Evolutionary conservation across 1,284 basidiomycete species (phyloP), one percentile per base, ranked within the genome.

Genomic region (Fereydounia khargensis): DNA sequence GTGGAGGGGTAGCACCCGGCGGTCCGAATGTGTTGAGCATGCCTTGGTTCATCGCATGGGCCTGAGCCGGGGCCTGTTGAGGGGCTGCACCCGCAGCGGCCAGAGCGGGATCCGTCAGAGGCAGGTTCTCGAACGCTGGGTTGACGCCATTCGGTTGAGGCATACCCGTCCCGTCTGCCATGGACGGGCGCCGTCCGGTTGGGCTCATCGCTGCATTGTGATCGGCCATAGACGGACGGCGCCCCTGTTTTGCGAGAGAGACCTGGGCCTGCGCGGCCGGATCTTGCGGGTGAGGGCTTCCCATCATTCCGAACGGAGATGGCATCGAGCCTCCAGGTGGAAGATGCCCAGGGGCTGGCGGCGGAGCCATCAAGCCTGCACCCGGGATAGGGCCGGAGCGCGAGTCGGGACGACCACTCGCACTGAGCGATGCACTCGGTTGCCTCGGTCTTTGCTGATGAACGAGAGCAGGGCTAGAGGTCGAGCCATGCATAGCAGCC

Each of bases 361-460:
- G 58, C 0, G 58, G 58, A 5, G 58, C 58, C 58, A 62, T 62
- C 34, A 62, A 20, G 18, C 46, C 56, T 34, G 46, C 44, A 37
- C 47, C 42, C 38, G 42, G 41, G 25, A 46, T 37, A 7, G 44
- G 62, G n/a, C 57, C 53, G 25, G 47, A 46, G 21, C 56, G 42
- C 34, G 52, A 56, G 28, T 63, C 50, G 13, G 60, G 45, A 24
- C 52, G 36, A 35, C 59, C 47, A 18, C 44, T 40, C 24, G 52
- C 39, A 43, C 48, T 42, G 18, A 48, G 34, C 16, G 56, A 53
- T 20, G 58, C 22, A 22, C 51, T 42, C 19, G 69, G 31, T 47
- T 72, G 54, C 11, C 54, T 44, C 30, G 49, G 47, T 9, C 53
- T 39, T 13, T 47, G 32, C 48, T 60, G 57, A 42, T 43, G 35